These are phyloP conservation scores for Fusarium equiseti DNA, from an alignment of 2,329 filamentous ascomycete genomes.

Conservation along the genomic window DNA sequence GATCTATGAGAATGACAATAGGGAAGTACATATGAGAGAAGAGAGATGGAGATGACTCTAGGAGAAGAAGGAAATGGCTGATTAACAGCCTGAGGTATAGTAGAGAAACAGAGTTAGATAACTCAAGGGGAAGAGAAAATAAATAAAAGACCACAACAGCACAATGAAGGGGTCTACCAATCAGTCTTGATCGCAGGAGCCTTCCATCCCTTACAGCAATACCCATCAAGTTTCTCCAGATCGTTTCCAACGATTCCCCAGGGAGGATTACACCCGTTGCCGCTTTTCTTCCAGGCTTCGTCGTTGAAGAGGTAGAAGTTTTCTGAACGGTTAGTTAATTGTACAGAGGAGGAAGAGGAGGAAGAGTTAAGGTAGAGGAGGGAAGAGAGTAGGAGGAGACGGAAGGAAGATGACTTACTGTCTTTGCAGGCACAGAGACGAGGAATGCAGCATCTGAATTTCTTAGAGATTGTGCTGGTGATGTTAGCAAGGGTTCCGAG, in stretches of 20 bases:
- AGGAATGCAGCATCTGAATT: conserved; percentile 31
- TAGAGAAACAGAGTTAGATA: not conserved
- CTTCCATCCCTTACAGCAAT: conserved; percentile 33
- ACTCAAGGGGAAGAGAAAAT: not conserved
- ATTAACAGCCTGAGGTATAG: not conserved
- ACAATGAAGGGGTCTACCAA: not conserved
- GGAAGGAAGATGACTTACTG: conserved; percentile 5
- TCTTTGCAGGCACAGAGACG: conserved; percentile 33
- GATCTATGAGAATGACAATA: too few relatives aligned
- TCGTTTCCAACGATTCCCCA: conserved; percentile 30
- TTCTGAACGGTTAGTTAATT: not conserved
- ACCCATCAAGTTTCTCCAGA: conserved; percentile 19
- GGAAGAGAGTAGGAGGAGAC: too few relatives aligned
- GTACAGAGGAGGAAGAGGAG: too few relatives aligned
- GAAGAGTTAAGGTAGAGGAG: too few relatives aligned
- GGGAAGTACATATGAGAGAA: too few relatives aligned
- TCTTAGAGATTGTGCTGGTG: conserved; percentile 8
- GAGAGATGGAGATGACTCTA: not conserved
- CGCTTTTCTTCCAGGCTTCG: conserved; percentile 5
- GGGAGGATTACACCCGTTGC: conserved; percentile 30
- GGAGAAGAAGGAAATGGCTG: not conserved
- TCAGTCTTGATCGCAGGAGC: not conserved
- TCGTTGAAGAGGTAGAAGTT: conserved; percentile 35
- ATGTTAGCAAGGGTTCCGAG: not conserved
- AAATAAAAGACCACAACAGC: not conserved